Conservation (phyloP, 2,329 filamentous ascomycete genomes). For the Botrytis deweyae region DNA sequence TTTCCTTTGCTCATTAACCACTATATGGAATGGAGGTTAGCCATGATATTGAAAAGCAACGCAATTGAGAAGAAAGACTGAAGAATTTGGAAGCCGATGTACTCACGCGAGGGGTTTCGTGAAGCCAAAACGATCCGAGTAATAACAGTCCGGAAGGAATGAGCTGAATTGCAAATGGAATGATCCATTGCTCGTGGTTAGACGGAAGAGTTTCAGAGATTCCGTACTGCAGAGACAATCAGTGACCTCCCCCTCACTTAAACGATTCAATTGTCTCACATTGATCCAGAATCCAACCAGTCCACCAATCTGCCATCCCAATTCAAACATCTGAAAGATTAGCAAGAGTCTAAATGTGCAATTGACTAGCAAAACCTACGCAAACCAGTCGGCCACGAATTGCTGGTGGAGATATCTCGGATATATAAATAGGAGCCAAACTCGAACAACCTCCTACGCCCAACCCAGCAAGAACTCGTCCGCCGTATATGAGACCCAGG, state of each 20-base stretch:
- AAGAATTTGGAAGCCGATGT: not conserved
- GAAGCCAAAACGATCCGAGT: slow-evolving; percentile 57
- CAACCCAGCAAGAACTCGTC: slow-evolving; percentile 31
- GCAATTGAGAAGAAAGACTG: not conserved
- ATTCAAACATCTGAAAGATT: slow-evolving; percentile 53
- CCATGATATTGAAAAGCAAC: too few species aligned
- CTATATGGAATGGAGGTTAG: slow-evolving; percentile 39
- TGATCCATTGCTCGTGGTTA: slow-evolving; percentile 56
- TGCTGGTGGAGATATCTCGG: slow-evolving; percentile 33
- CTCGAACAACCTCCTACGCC: slow-evolving; percentile 46
- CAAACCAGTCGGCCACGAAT: slow-evolving; percentile 27
- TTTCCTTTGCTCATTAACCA: slow-evolving; percentile 66
- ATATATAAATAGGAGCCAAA: slow-evolving; percentile 54
- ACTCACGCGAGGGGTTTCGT: slow-evolving; percentile 58
- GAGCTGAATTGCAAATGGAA: slow-evolving; percentile 62
- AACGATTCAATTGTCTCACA: slow-evolving; percentile 36
- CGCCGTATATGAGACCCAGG: slow-evolving; percentile 25
- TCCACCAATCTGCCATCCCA: slow-evolving; percentile 64
- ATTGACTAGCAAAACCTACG: not conserved
- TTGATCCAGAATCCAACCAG: slow-evolving; percentile 66
- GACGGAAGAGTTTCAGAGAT: slow-evolving; percentile 39
- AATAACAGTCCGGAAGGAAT: slow-evolving; percentile 65
- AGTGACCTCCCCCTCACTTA: slow-evolving; percentile 36
- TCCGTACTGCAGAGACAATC: slow-evolving; percentile 52
- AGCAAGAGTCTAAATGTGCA: not conserved